phyloP scores from a whole-genome alignment of 495 filamentous ascomycete species.

The Trichocladium antarcticum region DNA sequence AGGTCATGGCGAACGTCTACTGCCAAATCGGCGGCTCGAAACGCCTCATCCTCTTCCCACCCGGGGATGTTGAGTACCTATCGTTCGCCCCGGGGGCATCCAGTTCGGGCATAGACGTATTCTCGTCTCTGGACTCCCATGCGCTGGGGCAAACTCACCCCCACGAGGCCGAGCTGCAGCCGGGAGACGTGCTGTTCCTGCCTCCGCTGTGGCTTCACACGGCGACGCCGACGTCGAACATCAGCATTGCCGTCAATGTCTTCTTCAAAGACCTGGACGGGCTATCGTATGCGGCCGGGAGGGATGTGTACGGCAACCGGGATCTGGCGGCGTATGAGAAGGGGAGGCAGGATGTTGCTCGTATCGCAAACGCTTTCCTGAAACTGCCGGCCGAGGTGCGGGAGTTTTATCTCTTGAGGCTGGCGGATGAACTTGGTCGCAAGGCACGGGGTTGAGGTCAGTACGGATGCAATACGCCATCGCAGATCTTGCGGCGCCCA shows the following conservation, averaged over 20 bases:
- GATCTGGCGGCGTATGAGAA: conserved; percentile 80
- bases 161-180: conserved; percentile 50
- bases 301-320: conserved; percentile 80
- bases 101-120: conserved; percentile 63
- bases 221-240: conserved; percentile 49
- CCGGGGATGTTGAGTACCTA: conserved; percentile 57
- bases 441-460: conserved; percentile 15
- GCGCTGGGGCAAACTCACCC: conserved; percentile 47
- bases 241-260: conserved; percentile 70
- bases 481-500: conserved; percentile 8
- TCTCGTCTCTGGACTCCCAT: conserved; percentile 31
- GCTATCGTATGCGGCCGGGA: conserved; percentile 56
- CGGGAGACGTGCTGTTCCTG: conserved; percentile 69
- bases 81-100: conserved; percentile 65
- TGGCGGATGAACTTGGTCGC: conserved; percentile 55
- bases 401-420: conserved; percentile 62
- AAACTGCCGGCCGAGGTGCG: conserved; percentile 53
- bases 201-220: conserved; percentile 78
- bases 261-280: conserved; percentile 65
- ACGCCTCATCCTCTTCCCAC: conserved; percentile 65
- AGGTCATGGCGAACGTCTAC: conserved; percentile 83
- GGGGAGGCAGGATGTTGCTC: conserved; percentile 58
- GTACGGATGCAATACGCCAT: no score
- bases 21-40: conserved; percentile 68
- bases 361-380: conserved; percentile 56